Base-by-base conservation (phyloP, 139 green algal genomes). In the Desmodesmus armatus region DNA sequence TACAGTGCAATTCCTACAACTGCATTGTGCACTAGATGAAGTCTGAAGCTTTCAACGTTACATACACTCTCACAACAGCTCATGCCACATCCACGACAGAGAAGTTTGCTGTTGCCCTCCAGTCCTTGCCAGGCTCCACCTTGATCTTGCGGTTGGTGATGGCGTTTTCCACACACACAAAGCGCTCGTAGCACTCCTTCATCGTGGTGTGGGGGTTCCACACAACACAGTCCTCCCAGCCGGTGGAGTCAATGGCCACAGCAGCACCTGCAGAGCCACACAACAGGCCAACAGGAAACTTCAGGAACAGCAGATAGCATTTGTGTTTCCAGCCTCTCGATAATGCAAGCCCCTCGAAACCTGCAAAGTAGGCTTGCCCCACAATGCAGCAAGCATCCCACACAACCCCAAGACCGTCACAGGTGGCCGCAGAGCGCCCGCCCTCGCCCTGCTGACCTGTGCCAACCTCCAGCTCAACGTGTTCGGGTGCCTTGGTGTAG, bases 101-200 rank as follows among this genome's bases (percentile, higher is more conserved):
- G 43, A 90, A 89, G 76, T 88, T 86, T 74, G 89, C 87, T 19
- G 86, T 86, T 51, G 87, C 92, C n/a, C 87, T 40, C 93, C 93
- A 96, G 11, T 60, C 82, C 23, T 92, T 85, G 23, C 91, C 93
- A 29, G 92, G 89, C 78, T 91, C 31, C 27, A 97, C 76, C 0
- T 40, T 84, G 15, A 91, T 85, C 7, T 88, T 83, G 39, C 80
- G 70, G 73, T 53, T 78, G 31, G 89, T 91, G 37, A 89, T 74
- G 9, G 91, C 93, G 73, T 96, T 96, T 86, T 97, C 94, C 35
- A 97, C 93, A 82, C 94, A 98, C 40, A 93, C 90, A 89, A 97
- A 97, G 41, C 93, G 90, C 70, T 96, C 85, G 80, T 96, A 96
- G 90, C 92, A 77, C 41, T 31, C 85, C 86, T 92, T 86, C 89